Conservation (phyloP, 2,329 filamentous ascomycete genomes). For the Beauveria varroae region DNA sequence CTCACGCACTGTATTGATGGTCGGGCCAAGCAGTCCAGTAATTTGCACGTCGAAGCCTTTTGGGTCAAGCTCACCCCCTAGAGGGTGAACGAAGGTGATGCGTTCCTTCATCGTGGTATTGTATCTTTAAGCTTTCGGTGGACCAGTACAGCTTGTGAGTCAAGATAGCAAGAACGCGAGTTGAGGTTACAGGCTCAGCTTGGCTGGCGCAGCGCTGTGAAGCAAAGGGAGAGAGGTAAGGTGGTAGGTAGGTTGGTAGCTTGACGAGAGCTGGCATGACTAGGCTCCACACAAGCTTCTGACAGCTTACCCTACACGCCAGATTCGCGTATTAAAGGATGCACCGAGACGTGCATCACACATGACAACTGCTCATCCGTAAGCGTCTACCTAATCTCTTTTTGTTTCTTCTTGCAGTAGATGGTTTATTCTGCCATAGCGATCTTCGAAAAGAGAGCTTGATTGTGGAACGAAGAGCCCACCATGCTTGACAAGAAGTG, state of each 20-base stretch:
- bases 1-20: conserved; percentile 63
- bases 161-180: neutral
- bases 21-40: conserved; percentile 46
- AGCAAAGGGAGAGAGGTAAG: neutral
- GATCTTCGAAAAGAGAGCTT: too few species aligned
- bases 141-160: neutral
- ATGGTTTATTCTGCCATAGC: too few species aligned
- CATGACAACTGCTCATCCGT: too few species aligned
- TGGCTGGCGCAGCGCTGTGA: neutral
- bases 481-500: too few species aligned
- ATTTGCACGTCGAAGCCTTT: conserved; percentile 51
- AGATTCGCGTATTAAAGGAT: neutral
- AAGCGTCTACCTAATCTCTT: too few species aligned
- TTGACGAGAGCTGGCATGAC: neutral
- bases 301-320: neutral
- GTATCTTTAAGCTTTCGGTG: neutral
- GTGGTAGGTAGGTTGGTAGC: neutral
- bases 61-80: conserved; percentile 58
- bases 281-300: neutral
- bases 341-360: neutral
- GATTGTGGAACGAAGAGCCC: too few species aligned
- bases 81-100: conserved; percentile 68
- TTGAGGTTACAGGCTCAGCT: neutral
- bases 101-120: conserved; percentile 58
- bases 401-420: too few species aligned